These are phyloP conservation scores for Penicillium capsulatum DNA, from an alignment of 2,329 filamentous ascomycete genomes.

Conservation along the genomic window DNA sequence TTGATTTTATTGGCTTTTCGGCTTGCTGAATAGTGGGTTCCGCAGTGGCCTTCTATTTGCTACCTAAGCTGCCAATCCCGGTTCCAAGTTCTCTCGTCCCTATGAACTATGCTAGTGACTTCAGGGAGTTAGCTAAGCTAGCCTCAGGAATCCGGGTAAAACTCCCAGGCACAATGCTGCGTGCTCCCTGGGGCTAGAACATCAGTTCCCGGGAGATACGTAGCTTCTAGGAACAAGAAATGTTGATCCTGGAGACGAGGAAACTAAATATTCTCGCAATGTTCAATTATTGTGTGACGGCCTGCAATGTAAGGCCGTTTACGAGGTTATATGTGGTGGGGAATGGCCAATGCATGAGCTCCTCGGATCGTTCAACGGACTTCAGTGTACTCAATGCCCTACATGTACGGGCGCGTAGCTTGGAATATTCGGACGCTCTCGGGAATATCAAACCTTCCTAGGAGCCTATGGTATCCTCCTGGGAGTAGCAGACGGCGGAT, in stretches of 20 bases:
- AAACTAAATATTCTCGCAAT: background rate
- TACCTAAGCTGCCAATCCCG: background rate
- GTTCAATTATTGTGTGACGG: background rate
- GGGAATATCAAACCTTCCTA: too few relatives aligned
- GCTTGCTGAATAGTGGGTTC: too few relatives aligned
- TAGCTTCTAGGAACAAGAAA: background rate
- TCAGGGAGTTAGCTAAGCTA: background rate
- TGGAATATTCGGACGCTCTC: too few relatives aligned
- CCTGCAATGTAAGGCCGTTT: background rate
- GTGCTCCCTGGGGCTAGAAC: background rate
- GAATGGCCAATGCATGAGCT: background rate
- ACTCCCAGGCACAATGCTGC: background rate
- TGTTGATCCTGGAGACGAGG: background rate
- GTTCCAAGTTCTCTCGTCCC: background rate
- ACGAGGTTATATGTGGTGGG: background rate
- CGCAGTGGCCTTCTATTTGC: too few relatives aligned
- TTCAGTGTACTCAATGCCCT: background rate
- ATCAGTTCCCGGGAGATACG: background rate
- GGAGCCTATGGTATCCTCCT: too few relatives aligned
- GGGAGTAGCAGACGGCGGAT: too few relatives aligned
- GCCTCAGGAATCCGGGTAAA: background rate
- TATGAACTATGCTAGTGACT: background rate
- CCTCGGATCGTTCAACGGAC: background rate
- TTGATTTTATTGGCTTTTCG: too few relatives aligned
- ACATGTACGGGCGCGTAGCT: background rate